Conservation (phyloP, 2,329 filamentous ascomycete species). For the Xylaria sp. region DNA sequence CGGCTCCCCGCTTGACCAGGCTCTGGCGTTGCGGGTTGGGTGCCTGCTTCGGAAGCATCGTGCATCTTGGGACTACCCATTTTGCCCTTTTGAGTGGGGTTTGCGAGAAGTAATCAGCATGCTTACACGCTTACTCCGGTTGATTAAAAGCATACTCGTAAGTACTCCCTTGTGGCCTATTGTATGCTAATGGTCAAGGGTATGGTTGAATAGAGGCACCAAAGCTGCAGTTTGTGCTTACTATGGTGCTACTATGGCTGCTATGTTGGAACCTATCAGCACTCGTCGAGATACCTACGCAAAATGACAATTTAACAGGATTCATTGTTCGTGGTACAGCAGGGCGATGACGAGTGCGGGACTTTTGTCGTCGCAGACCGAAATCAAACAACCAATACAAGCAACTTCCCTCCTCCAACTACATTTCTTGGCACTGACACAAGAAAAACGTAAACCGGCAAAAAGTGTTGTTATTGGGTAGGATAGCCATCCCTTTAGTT, state of each 20-base stretch:
- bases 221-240: background rate
- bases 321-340: background rate
- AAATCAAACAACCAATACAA: background rate
- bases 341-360: background rate
- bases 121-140: too few species aligned
- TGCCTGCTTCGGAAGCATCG: background rate
- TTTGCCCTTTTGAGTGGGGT: background rate
- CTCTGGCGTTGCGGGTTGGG: conserved; percentile 1
- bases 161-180: background rate
- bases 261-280: conserved; percentile 1
- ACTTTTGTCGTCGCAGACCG: background rate
- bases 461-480: too few species aligned
- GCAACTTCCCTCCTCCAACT: too few species aligned
- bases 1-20: background rate
- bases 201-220: background rate
- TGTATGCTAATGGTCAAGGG: conserved; percentile 3
- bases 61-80: background rate
- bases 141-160: too few species aligned
- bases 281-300: background rate
- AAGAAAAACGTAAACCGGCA: too few species aligned
- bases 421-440: too few species aligned
- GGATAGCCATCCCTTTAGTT: too few species aligned
- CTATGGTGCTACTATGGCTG: background rate
- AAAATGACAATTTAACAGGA: background rate
- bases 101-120: background rate